Conservation (phyloP, 495 filamentous ascomycete species). For the Penicillium taxi region DNA sequence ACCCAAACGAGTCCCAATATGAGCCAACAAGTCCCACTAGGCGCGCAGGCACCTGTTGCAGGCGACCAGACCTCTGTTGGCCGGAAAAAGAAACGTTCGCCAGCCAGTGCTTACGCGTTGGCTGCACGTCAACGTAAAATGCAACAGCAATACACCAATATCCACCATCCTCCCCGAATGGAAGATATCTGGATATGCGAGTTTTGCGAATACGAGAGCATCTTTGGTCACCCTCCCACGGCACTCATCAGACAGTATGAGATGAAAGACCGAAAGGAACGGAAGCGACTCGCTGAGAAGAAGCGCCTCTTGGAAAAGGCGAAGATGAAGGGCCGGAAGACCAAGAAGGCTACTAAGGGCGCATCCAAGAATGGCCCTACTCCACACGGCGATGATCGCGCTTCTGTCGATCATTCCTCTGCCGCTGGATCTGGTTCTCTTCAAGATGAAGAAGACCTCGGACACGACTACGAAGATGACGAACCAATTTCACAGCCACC, state of each 20-base stretch:
- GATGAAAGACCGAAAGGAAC: conserved; percentile 81
- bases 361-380: conserved; percentile 46
- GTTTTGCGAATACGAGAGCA: conserved; percentile 82
- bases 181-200: conserved; percentile 93
- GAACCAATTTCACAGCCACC: conserved; percentile 30
- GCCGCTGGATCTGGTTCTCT: conserved; percentile 37
- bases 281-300: conserved; percentile 73
- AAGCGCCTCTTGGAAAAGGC: conserved; percentile 83
- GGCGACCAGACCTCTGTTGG: conserved; percentile 27
- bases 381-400: conserved; percentile 41
- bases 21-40: conserved; percentile 21
- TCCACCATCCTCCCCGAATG: conserved; percentile 60
- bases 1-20: conserved; percentile 56
- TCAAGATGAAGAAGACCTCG: conserved; percentile 49
- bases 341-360: conserved; percentile 63
- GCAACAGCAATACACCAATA: conserved; percentile 65
- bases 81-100: conserved; percentile 51
- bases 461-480: conserved; percentile 50
- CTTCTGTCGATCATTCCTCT: conserved; percentile 37
- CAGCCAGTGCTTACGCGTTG: conserved; percentile 50
- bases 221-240: conserved; percentile 73
- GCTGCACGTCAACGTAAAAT: conserved; percentile 61
- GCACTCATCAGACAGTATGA: conserved; percentile 89
- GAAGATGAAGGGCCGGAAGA: conserved; percentile 88
- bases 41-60: conserved; percentile 30